Evolutionary conservation across 108 stramenopile genomes (phyloP), one percentile per base, ranked within the genome.

Genomic region (Parmales sp.): DNA sequence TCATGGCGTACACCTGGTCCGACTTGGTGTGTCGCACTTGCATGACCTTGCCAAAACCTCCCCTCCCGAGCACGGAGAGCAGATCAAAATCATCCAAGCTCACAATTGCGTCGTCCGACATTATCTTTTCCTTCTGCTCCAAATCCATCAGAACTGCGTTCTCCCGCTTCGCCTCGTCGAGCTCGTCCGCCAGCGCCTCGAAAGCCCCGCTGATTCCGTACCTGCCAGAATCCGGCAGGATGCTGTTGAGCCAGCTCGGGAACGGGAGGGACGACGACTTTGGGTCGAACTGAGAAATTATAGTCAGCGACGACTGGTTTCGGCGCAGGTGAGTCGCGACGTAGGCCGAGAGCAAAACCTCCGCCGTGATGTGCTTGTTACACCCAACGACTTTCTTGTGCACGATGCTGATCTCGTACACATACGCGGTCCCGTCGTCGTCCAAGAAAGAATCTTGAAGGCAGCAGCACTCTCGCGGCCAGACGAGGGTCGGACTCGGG

Each of bases 1-100:
- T 82, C 64, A 82, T 75, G 9, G 81, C 81, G 60, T 76, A 78
- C 0, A 82, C 26, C 13, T 50, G 37, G 1, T 45, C 51, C 23
- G 37, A 38, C 37, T 39, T 20, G 31, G 63, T 69, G 64, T 48
- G 63, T 0, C 75, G 54, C 16, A 78, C 81, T 25, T 75, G 66
- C 66, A 82, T 54, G 1, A 82, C 81, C 68, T 76, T 82, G 37
- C 81, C 81, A 34, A 82, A 82, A 31, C 66, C 50, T 44, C 81
- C 81, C 13, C 69, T 51, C 23, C 81, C 81, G 13, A 82, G 38
- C n/a, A 82, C 77, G 36, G 70, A 18, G 22, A 75, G 37, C n/a
- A 67, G 44, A 54, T 69, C 68, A 39, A 77, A 77, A 63, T 76
- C 76, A 2, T 69, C 76, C 4, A 76, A 46, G 43, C 65, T 18